Evolutionary conservation across 176 grass and related monocot genomes (phyloP), one percentile per base, ranked within the genome.

Genomic region (Oryza glaberrima): DNA sequence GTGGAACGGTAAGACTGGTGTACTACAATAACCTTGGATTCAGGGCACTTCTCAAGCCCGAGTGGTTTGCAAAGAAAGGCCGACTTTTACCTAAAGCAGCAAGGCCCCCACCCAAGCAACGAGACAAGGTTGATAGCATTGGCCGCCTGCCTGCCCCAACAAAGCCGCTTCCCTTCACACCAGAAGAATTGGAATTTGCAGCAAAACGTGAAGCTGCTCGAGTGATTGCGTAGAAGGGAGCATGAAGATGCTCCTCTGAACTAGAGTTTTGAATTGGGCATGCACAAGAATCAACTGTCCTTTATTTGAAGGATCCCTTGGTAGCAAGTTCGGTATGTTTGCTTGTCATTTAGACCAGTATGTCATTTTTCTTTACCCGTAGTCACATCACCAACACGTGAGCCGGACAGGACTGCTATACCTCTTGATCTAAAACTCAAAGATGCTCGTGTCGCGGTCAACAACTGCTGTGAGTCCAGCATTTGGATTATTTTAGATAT

Each of bases 51-150:
- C 85, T 98, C 69, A 98, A 92, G 80, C 96, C 96, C 0, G 89
- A 95, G 63, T 98, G 96, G 93, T 98, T 98, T 75, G 91, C 87
- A 20, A 98, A 98, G 87, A 98, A 98, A 78, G 93, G 96, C 0
- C 89, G 96, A 43, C 84, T 95, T 26, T 26, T 98, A 85, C 93
- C 93, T 11, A 93, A 90, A 83, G 83, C 87, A 0, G 96, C 96
- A n/a, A 87, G 89, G 65, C 95, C 95, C 9, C 95, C 93, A 9
- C 95, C 95, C 56, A 98, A 98, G 88, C 93, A 98, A 51, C 82
- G 66, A 45, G 93, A 95, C 47, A 90, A 79, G 93, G 91, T 92
- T 0, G 93, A 98, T 81, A 93, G 93, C 78, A 87, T 95, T 67
- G 96, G 91, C 65, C 93, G 93, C 67, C 78, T 98, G 36, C 96